Evolutionary conservation across 805 yeast genomes (phyloP).

Genomic region (Candida ponderosae): DNA sequence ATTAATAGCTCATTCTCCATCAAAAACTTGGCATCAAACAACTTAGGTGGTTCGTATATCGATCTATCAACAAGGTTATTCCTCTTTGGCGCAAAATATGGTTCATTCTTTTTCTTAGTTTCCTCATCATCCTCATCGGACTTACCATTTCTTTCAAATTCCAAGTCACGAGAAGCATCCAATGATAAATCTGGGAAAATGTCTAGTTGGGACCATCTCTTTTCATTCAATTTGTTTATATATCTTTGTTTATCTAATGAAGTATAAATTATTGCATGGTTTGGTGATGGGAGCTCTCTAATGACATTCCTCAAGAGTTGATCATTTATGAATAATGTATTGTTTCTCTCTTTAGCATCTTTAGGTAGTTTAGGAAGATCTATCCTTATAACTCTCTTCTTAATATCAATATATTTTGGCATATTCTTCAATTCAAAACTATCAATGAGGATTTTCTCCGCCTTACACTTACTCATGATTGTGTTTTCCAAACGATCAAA

Average conservation of each 20-base stretch:
- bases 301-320: slow-evolving; percentile 40
- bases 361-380: slow-evolving; percentile 44
- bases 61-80: slow-evolving; percentile 25
- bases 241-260: slow-evolving; percentile 23
- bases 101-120: too few species aligned
- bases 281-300: slow-evolving; percentile 72
- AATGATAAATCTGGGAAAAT: slow-evolving; percentile 51
- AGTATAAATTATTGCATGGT: slow-evolving; percentile 52
- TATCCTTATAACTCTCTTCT: slow-evolving; percentile 54
- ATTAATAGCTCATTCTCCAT: slow-evolving; percentile 42
- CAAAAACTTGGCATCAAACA: slow-evolving; percentile 39
- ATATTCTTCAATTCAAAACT: slow-evolving; percentile 37
- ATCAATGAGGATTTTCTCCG: slow-evolving; percentile 33
- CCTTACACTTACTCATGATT: slow-evolving; percentile 43
- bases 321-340: slow-evolving; percentile 31
- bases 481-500: slow-evolving; percentile 33
- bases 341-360: slow-evolving; percentile 22
- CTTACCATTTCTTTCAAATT: slow-evolving; percentile 47
- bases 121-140: slow-evolving; percentile 20
- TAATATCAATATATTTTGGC: slow-evolving; percentile 52
- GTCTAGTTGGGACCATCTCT: slow-evolving; percentile 25
- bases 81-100: slow-evolving; percentile 22
- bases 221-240: slow-evolving; percentile 19
- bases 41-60: slow-evolving; percentile 21
- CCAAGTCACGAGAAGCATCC: slow-evolving; percentile 40